These are phyloP conservation scores for Glycine latifolia DNA, from an alignment of 306 rosid genomes.

Conservation along the genomic window DNA sequence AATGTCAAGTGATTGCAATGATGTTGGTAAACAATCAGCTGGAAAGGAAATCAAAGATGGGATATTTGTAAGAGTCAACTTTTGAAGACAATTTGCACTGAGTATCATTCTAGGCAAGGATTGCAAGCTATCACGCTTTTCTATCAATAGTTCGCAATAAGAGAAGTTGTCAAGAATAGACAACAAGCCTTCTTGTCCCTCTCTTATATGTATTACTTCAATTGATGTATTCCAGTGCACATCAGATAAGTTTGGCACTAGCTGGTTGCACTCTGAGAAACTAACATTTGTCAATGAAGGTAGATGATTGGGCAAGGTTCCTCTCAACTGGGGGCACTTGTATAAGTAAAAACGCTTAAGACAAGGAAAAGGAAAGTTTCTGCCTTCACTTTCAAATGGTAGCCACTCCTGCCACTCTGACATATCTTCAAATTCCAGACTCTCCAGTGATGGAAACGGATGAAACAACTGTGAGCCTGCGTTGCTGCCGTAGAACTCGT, in stretches of 20 bases:
- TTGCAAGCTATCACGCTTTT: not conserved
- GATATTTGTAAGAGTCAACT: not conserved
- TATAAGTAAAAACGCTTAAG: not conserved
- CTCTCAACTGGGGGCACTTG: conserved; percentile 19
- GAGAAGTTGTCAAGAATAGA: conserved; percentile 10
- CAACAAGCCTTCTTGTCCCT: conserved; percentile 2
- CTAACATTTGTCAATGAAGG: not conserved
- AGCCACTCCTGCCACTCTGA: conserved; percentile 26
- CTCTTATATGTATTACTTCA: not conserved
- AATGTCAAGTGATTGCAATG: conserved; percentile 13
- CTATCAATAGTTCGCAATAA: not conserved
- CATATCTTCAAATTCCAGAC: conserved; percentile 11
- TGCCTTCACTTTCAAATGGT: conserved; percentile 4
- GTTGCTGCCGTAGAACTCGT: conserved; percentile 6
- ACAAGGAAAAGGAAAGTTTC: not conserved
- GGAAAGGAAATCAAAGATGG: conserved; percentile 12
- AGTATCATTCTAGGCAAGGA: conserved; percentile 17
- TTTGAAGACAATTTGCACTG: conserved; percentile 6
- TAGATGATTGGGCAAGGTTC: conserved; percentile 1
- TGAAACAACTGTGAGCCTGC: not conserved
- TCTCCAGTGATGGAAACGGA: not conserved
- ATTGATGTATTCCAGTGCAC: conserved; percentile 29
- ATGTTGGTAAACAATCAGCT: conserved; percentile 7
- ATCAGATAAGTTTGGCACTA: not conserved
- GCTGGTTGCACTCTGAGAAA: conserved; percentile 11